Base-by-base conservation (phyloP, 2,329 filamentous ascomycete genomes). In the Pseudogymnoascus verrucosus region DNA sequence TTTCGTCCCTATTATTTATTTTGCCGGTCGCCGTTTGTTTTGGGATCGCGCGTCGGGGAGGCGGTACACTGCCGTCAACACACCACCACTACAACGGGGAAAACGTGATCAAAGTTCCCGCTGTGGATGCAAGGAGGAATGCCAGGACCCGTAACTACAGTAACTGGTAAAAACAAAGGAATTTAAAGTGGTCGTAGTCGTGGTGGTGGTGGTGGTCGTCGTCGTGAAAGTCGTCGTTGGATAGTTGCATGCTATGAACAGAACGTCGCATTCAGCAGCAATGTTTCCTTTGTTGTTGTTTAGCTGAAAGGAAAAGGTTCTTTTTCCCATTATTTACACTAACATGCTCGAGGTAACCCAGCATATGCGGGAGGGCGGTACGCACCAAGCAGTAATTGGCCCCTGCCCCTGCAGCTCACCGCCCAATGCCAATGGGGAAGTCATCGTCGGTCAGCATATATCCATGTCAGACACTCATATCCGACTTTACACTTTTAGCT, bases 1-100 rank as follows among this genome's bases (percentile, higher is more conserved):
- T 40, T 61, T 61, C 34, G 59, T 39, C 59, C 59, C 37, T 61
- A 39, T 39, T 61, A 42, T 61, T 61, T 61, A 57, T 57, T 57
- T 57, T 57, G 51, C 51, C 51, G 51, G 51, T 21, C 51, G 16
- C 51, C 51, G 19, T 61, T 61, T 39, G 59, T 61, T 39, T 61
- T 19, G 59, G 59, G 59, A 26, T 39, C 34, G 59, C 59, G 59
- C 59, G 59, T 61, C 59, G 59, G 51, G 51, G 51, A 34, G 51
- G 51, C 51, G 51, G 51, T 57, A 57, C 51, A 19, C 21, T 57
- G 51, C 51, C 51, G 51, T 57, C 51, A 34, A 57, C 51, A 57
- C 51, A 57, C 51, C 51, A 57, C 51, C 26, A 57, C 51, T 34
- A 57, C 51, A 57, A 57, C 51, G 28, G 51, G 51, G 31, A 34